Evolutionary conservation across 768 basidiomycete genomes (phyloP).

Genomic region (Amanita muscaria): DNA sequence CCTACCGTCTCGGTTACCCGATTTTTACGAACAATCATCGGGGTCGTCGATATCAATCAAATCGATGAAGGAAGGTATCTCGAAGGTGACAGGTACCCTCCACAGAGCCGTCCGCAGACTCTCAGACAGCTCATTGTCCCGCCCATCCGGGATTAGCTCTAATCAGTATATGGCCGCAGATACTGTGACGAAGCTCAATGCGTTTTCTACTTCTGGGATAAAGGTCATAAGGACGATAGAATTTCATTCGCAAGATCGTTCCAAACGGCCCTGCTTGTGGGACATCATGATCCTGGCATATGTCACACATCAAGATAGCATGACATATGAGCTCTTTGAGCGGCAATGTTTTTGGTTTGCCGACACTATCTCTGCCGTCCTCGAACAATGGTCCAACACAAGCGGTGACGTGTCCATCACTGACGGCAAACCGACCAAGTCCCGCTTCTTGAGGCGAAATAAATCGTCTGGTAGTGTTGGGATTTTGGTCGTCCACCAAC

Average conservation of each 20-base stretch:
- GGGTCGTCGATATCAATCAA: background rate
- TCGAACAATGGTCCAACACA: background rate
- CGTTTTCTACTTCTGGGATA: background rate
- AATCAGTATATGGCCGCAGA: background rate
- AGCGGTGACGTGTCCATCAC: background rate
- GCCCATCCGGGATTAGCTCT: background rate
- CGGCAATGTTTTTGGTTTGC: slow-evolving; percentile 2
- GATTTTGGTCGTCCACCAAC: background rate
- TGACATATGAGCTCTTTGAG: background rate
- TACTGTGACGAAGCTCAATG: background rate
- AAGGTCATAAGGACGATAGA: background rate
- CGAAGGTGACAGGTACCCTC: background rate
- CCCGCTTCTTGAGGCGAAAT: background rate
- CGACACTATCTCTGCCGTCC: background rate
- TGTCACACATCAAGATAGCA: background rate
- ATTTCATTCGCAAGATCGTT: background rate
- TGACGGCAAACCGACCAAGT: background rate
- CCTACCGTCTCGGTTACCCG: too few species aligned
- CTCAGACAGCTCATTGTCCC: background rate
- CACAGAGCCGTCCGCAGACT: background rate
- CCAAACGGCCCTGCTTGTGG: background rate
- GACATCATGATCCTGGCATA: background rate
- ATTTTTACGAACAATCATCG: background rate
- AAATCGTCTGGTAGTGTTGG: background rate
- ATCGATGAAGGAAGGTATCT: background rate